Conservation (phyloP, 371 early-diverging fungal species). For the Mucor velutinosus region DNA sequence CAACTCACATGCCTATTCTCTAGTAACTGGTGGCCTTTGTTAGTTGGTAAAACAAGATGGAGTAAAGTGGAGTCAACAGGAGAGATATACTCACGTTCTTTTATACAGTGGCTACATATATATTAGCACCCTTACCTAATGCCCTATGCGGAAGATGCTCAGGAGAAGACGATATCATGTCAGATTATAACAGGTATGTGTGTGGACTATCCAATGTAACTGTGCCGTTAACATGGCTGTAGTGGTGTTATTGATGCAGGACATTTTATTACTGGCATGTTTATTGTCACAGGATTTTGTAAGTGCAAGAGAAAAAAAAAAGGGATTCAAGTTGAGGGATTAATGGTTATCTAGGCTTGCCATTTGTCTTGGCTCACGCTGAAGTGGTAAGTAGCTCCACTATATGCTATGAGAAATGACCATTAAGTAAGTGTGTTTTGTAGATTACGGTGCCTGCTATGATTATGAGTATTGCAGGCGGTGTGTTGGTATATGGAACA, state of each 20-base stretch:
- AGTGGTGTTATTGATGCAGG: slow-evolving; percentile 85
- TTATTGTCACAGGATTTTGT: slow-evolving; percentile 92
- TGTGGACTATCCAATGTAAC: not conserved
- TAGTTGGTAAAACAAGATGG: slow-evolving; percentile 60
- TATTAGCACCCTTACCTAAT: slow-evolving; percentile 91
- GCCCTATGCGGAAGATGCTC: slow-evolving; percentile 77
- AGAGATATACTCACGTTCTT: not conserved
- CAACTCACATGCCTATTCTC: not conserved
- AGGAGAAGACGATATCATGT: slow-evolving; percentile 74
- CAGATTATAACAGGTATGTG: slow-evolving; percentile 67
- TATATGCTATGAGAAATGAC: not conserved
- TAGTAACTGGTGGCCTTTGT: slow-evolving; percentile 93
- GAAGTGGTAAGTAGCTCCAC: slow-evolving; percentile 50
- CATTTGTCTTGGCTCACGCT: slow-evolving; percentile 76
- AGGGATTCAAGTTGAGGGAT: not conserved
- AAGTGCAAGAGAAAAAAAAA: slow-evolving; percentile 18
- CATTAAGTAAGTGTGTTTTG: not conserved
- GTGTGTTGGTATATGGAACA: slow-evolving; percentile 86
- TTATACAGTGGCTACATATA: slow-evolving; percentile 72
- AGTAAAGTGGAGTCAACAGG: not conserved
- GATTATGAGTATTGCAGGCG: slow-evolving; percentile 87
- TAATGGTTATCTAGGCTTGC: slow-evolving; percentile 47
- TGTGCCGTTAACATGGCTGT: not conserved
- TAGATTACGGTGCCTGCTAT: slow-evolving; percentile 80
- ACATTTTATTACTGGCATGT: slow-evolving; percentile 89